These are phyloP conservation scores for Lasiodiplodia hormozganensis DNA, from an alignment of 2,329 filamentous ascomycete species.

Conservation along the genomic window DNA sequence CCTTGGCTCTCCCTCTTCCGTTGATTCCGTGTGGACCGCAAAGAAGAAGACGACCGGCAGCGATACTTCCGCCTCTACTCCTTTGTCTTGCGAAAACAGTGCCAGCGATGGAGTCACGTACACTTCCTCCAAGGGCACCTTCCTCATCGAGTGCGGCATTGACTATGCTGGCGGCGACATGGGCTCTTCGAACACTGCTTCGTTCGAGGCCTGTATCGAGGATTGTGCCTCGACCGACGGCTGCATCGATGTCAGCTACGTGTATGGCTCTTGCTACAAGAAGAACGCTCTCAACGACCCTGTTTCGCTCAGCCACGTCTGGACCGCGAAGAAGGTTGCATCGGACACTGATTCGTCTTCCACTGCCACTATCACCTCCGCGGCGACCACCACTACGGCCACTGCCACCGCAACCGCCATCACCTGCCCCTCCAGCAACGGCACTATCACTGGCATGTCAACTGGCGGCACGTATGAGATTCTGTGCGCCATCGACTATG, in stretches of 20 bases:
- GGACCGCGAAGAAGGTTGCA: constrained; percentile 22
- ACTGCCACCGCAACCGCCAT: not conserved
- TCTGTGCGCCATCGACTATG: constrained; percentile 3
- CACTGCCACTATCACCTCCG: not conserved
- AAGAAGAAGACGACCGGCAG: not conserved
- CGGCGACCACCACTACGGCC: not conserved
- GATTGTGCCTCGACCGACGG: constrained; percentile 25
- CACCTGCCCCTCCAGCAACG: constrained; percentile 4
- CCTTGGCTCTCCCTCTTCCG: not conserved
- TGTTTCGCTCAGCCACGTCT: constrained; percentile 12
- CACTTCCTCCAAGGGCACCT: constrained; percentile 31
- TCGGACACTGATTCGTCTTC: not conserved
- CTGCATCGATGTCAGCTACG: constrained; percentile 28
- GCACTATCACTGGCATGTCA: not conserved
- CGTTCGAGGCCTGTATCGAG: constrained; percentile 22
- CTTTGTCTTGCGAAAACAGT: constrained; percentile 27
- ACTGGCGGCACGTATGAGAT: constrained; percentile 16
- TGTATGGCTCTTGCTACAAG: constrained; percentile 27
- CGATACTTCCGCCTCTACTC: not conserved
- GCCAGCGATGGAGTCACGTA: constrained; percentile 30
- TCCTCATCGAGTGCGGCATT: constrained; percentile 25
- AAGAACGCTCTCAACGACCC: constrained; percentile 14
- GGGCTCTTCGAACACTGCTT: constrained; percentile 10
- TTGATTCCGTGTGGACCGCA: not conserved
- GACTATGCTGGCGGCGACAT: constrained; percentile 28